Conservation (phyloP, 345 rosid genomes). For the Bretschneidera sinensis region DNA sequence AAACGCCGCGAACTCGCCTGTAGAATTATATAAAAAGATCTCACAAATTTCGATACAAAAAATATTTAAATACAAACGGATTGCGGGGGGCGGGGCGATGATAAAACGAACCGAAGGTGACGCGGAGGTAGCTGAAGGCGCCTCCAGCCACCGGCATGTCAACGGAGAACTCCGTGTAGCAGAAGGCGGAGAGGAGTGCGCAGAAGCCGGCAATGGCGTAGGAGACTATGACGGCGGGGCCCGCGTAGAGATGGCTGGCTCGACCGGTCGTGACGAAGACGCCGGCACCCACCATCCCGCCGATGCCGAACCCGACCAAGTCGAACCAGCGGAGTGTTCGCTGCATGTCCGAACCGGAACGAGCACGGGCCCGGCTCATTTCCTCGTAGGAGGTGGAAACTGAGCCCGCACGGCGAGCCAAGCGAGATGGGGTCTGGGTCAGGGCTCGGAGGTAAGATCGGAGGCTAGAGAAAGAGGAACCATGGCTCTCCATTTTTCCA, state of each 20-base stretch:
- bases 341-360: conserved; percentile 65
- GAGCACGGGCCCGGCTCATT: conserved; percentile 50
- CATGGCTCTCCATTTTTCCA: conserved; percentile 22
- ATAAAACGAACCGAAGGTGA: conserved; percentile 59
- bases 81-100: background rate
- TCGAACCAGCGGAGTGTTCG: conserved; percentile 79
- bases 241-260: conserved; percentile 57
- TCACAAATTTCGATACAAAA: background rate
- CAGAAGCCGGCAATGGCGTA: conserved; percentile 97
- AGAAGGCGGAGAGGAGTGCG: conserved; percentile 91
- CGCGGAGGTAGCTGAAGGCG: conserved; percentile 87
- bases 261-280: conserved; percentile 78
- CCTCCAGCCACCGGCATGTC: conserved; percentile 99
- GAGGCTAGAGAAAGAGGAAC: conserved; percentile 61
- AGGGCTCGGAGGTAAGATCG: conserved; percentile 59
- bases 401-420: conserved; percentile 60
- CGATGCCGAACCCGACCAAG: conserved; percentile 80
- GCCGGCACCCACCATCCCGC: conserved; percentile 98
- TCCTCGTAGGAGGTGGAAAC: conserved; percentile 72
- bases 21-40: background rate
- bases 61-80: too few species aligned
- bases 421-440: conserved; percentile 58
- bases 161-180: conserved; percentile 97
- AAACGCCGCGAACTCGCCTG: conserved; percentile 88
- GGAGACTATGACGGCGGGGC: conserved; percentile 76